Conservation (phyloP, 2,329 filamentous ascomycete genomes). For the Gaeumannomyces sp. region DNA sequence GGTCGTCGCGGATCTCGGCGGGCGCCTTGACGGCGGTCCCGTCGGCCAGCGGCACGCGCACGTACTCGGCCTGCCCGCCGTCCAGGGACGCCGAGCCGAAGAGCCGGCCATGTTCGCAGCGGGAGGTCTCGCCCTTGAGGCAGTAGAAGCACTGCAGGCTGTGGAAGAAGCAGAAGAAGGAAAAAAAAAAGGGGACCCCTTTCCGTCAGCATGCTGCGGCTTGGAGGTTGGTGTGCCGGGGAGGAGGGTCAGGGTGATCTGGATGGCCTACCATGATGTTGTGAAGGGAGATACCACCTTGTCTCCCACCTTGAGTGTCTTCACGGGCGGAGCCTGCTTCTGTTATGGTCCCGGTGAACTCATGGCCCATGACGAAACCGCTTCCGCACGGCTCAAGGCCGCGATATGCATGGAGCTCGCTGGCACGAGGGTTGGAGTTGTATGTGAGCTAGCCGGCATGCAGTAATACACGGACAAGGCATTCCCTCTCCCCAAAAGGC, state of each 20-base stretch:
- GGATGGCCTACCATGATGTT: constrained; percentile 56
- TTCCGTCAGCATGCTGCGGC: background rate
- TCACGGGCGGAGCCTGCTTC: constrained; percentile 62
- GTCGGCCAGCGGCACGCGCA: constrained; percentile 75
- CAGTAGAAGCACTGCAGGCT: constrained; percentile 80
- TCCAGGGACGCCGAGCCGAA: constrained; percentile 67
- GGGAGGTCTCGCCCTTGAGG: constrained; percentile 66
- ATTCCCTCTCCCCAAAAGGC: background rate
- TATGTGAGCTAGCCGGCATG: background rate
- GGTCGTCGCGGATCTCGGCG: constrained; percentile 57
- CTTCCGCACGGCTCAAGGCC: constrained; percentile 67
- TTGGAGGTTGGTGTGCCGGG: background rate
- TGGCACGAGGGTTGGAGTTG: constrained; percentile 27
- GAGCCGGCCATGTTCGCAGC: constrained; percentile 63
- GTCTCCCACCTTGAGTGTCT: constrained; percentile 65
- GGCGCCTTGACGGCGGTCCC: constrained; percentile 73
- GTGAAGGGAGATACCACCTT: constrained; percentile 81
- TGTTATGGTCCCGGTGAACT: constrained; percentile 74
- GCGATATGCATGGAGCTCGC: constrained; percentile 80
- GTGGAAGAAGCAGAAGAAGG: constrained; percentile 1
- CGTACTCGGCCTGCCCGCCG: constrained; percentile 76
- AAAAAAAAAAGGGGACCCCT: background rate
- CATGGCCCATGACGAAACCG: constrained; percentile 69
- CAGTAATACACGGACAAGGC: background rate
- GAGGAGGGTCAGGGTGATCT: background rate